phyloP scores from a whole-genome alignment of 306 rosid genomes.

The Arachis hypogaea region DNA sequence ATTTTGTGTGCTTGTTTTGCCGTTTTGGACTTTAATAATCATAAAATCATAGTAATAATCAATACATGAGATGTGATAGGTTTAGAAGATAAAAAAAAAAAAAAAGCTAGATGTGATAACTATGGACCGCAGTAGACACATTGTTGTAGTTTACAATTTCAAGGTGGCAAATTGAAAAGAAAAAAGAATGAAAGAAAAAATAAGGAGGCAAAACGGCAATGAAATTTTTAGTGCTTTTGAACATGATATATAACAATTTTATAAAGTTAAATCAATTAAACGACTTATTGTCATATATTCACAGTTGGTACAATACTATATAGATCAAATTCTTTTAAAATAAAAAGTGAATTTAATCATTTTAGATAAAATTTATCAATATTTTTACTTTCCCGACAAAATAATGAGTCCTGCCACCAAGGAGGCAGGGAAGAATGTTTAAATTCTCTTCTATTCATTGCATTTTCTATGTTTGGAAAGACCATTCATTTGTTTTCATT shows the following conservation, averaged over 20 bases:
- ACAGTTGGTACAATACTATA: not conserved
- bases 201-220: too few relatives aligned
- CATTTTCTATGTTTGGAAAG: too few relatives aligned
- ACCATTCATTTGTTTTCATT: too few relatives aligned
- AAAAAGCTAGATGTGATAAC: slow-evolving; percentile 13
- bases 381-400: not conserved
- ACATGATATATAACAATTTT: too few relatives aligned
- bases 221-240: too few relatives aligned
- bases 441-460: slow-evolving; percentile 7
- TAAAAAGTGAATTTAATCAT: too few relatives aligned
- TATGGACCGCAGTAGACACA: not conserved
- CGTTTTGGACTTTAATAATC: slow-evolving; percentile 26
- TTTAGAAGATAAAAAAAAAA: not conserved
- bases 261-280: too few relatives aligned
- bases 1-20: slow-evolving; percentile 36
- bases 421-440: slow-evolving; percentile 15
- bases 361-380: too few relatives aligned
- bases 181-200: not conserved
- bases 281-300: not conserved
- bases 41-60: slow-evolving; percentile 25
- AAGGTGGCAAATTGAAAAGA: not conserved
- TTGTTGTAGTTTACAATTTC: slow-evolving; percentile 14
- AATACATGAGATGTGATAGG: slow-evolving; percentile 21
- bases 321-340: too few relatives aligned
- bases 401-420: not conserved